Evolutionary conservation across 495 filamentous ascomycete genomes (phyloP).

Genomic region (Penicillium fimorum): DNA sequence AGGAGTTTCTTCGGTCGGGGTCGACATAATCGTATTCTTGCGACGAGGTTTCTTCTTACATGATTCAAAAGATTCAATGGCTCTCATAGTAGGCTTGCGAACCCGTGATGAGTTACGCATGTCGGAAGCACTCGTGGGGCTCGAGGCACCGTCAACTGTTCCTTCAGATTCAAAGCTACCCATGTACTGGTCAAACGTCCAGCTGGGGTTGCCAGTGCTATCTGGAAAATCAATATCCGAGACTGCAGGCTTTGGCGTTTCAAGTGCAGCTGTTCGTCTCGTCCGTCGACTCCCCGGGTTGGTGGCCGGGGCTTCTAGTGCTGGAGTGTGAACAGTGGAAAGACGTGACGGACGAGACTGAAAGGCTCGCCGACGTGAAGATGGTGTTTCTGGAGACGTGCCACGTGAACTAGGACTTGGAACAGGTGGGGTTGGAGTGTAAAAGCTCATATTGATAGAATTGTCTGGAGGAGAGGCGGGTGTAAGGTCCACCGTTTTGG

Average conservation of each 20-base stretch:
- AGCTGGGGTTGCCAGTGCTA: constrained; percentile 12
- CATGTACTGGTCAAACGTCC: constrained; percentile 21
- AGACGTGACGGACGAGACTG: constrained; percentile 27
- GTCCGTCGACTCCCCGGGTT: constrained; percentile 19
- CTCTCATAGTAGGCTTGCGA: constrained; percentile 41
- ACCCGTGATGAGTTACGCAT: constrained; percentile 34
- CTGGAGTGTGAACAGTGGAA: constrained; percentile 26
- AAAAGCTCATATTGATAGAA: constrained; percentile 18
- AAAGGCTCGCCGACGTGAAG: constrained; percentile 19
- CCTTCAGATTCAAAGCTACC: constrained; percentile 29
- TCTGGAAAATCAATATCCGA: constrained; percentile 21
- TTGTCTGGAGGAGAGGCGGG: constrained; percentile 11
- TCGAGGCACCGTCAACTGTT: constrained; percentile 23
- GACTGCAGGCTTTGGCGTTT: constrained; percentile 12
- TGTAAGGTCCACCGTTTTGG: constrained; percentile 15
- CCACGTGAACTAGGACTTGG: background rate
- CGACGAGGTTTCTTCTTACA: constrained; percentile 25
- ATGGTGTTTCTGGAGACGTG: constrained; percentile 14
- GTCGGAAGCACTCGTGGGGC: constrained; percentile 33
- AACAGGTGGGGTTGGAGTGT: constrained; percentile 14
- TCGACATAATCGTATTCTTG: constrained; percentile 7
- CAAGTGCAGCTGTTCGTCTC: constrained; percentile 15
- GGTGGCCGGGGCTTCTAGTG: constrained; percentile 17
- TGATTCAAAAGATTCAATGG: constrained; percentile 39
- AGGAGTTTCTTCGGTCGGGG: constrained; percentile 12